These are phyloP conservation scores for Ceratocystis harringtonii DNA, from an alignment of 2,329 filamentous ascomycete species.

Conservation along the genomic window DNA sequence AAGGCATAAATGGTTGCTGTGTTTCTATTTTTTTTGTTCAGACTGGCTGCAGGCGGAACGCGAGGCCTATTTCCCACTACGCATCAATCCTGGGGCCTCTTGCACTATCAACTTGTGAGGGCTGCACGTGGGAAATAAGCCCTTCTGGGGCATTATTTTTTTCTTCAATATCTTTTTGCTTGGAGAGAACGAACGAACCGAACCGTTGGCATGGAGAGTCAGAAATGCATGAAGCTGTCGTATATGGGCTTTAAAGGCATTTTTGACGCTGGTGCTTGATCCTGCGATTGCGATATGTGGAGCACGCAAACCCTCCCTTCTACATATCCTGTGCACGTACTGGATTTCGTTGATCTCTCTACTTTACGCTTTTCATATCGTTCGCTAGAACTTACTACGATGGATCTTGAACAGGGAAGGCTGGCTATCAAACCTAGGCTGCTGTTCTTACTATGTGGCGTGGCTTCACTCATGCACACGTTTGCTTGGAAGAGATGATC, in stretches of 20 bases:
- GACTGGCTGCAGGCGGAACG: not conserved
- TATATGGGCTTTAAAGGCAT: not conserved
- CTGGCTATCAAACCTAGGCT: no score
- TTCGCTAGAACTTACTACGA: no score
- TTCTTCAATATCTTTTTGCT: not conserved
- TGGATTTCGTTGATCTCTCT: no score
- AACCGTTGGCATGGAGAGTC: not conserved
- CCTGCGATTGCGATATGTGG: not conserved
- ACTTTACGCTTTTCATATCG: no score
- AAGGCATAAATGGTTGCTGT: not conserved
- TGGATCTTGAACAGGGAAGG: no score
- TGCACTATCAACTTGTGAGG: not conserved
- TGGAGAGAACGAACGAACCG: not conserved
- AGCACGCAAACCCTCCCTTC: not conserved
- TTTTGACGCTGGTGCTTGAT: not conserved
- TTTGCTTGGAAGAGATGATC: not conserved
- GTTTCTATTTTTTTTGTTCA: not conserved
- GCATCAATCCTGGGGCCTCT: not conserved
- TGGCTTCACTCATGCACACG: not conserved
- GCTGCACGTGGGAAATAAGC: constrained; percentile 10
- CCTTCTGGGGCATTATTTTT: constrained; percentile 16
- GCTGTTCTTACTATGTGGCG: no score
- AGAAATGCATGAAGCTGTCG: not conserved
- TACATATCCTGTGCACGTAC: not conserved
- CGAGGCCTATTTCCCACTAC: not conserved